Conservation (phyloP, 352 stramenopile species). For the Aphanomyces invadans region DNA sequence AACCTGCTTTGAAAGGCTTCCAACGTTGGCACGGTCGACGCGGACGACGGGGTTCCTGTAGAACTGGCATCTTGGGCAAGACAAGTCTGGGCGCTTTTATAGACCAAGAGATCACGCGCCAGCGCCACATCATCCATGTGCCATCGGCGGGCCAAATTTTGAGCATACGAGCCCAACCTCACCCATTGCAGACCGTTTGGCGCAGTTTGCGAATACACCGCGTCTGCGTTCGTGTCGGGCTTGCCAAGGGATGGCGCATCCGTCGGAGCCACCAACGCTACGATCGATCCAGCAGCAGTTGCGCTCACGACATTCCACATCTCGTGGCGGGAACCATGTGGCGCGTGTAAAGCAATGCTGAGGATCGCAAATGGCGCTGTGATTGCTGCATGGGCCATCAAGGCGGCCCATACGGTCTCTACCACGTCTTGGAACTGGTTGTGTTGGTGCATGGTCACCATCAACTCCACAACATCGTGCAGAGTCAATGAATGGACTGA, state of each 20-base stretch:
- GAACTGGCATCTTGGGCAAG: too few species aligned
- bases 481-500: neutral
- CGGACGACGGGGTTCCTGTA: too few species aligned
- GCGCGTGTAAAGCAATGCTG: neutral
- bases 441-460: neutral
- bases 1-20: too few species aligned
- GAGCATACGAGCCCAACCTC: neutral
- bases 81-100: too few species aligned
- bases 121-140: neutral
- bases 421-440: neutral
- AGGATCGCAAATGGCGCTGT: neutral
- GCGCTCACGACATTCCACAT: too few species aligned
- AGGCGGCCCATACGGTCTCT: neutral
- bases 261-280: too few species aligned
- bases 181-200: slow-evolving; percentile 10
- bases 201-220: too few species aligned
- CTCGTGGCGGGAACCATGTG: too few species aligned
- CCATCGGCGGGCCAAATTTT: slow-evolving; percentile 1
- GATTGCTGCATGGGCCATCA: neutral
- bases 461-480: neutral
- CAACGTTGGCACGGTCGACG: too few species aligned
- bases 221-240: too few species aligned
- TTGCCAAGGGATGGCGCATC: too few species aligned
- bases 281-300: too few species aligned
- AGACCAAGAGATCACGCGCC: neutral